Base-by-base conservation (phyloP, 139 green algal species). In the Chlamydomonas sphaeroides region DNA sequence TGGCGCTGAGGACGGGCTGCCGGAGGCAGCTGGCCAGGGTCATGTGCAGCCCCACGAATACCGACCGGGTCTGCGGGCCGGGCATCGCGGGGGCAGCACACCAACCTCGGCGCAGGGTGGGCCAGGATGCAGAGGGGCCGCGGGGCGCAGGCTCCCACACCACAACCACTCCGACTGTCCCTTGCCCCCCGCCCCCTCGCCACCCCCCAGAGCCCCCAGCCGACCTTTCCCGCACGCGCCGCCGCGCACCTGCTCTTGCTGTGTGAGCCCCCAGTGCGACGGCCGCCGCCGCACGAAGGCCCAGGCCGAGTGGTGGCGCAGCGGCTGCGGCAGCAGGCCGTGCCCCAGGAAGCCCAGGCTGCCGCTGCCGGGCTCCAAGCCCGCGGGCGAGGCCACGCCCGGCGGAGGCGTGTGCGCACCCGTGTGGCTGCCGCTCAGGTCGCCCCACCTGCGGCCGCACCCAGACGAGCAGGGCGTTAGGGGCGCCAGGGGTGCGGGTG, bases 31-130 rank as follows among this genome's bases (percentile, higher is more conserved):
- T 48, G 69, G 69, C 69, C 32, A 65, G 21, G 2, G 32, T 42
- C 45, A 77, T 20, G 69, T 65, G 48, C 5, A 77, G 69, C 45
- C 48, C 69, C 45, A 77, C 69, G 69, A 77, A 77, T 14, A 77
- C 48, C 4, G 69, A 63, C 17, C 69, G 45, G 21, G 45, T 5
- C 69, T 77, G 69, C 48, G 5, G 17, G 67, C 28, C 14, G 38
- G 3, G 38, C 15, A 28, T 33, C 14, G 63, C 18, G 63, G 63
- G 63, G 32, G 5, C 35, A 11, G 35, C 4, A 35, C 11, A 48
- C 28, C 11, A 48, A 2, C 18, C 15, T 33, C 5, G 35, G 63
- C 7, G 33, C 8, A 38, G 21, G 61, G 25, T 39, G 61, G 61
- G 28, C 28, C 6, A 38, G n/a, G 61, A 18, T 36, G 61, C 6